Base-by-base conservation (phyloP, 805 yeast genomes). In the Teunomyces barrocoloradensis region DNA sequence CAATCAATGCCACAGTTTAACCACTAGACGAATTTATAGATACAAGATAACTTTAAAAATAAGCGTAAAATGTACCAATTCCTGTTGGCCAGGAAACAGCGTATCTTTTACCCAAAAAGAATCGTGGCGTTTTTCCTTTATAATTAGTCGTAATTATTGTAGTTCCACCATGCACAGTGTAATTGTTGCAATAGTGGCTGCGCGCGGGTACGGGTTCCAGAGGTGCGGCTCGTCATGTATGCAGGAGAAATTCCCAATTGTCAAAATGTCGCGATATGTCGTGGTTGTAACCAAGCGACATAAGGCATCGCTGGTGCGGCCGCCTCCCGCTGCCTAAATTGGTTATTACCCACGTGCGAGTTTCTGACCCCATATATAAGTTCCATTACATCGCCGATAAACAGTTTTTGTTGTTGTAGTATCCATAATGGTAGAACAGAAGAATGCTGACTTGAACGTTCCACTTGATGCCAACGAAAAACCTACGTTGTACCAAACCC, bases 401-500 rank as follows among this genome's bases (percentile, higher is more conserved):
- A 23, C 9, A 12, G n/a, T 6, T 17, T 18, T 35, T 17, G 39
- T 15, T 13, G 1, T 12, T 34, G 6, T 2, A 3, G 20, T 12
- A 10, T 11, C 20, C 30, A 42, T 34, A 6, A 71, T 70, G 75
- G 73, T 66, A 5, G 51, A 56, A 13, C 89, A 84, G 58, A 74
- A 77, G 39, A 77, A 76, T 21, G 75, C 80, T 17, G 71, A 77
- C 42, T 73, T 81, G 49, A 74, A 74, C 51, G 66, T 73, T 51
- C 89, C 90, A 5, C 63, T 87, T 46, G 78, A 81, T 49, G 64
- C 57, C 0, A 68, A 73, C 30, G 75, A 74, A 0, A 77, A 81
- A 12, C 72, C 89, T 9, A 78, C 78, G 1, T 78, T 87, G 33
- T 68, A 64, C 40, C 69, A 80, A 32, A 57, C 78, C 0, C 61